Conservation (phyloP, 345 rosid species). For the Citrus glauca region DNA sequence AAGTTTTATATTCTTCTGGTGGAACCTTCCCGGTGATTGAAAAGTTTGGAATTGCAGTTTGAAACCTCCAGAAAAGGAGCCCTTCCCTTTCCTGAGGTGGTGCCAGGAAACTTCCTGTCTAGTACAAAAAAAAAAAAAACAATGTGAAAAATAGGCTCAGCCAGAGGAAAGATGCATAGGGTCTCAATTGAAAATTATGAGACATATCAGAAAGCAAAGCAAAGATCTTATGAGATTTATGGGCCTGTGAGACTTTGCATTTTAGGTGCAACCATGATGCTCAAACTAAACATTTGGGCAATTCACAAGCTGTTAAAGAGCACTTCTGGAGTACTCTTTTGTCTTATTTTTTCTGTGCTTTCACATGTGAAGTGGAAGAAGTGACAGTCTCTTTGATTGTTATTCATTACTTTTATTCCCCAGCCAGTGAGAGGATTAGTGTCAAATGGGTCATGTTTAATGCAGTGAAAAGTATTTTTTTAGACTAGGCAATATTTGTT, state of each 20-base stretch:
- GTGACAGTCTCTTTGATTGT: background rate
- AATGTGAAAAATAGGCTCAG: background rate
- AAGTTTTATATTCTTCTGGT: background rate
- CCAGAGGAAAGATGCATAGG: background rate
- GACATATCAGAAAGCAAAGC: background rate
- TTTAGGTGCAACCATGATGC: background rate
- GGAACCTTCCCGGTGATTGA: slow-evolving; percentile 10
- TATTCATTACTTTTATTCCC: background rate
- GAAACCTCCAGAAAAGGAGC: background rate
- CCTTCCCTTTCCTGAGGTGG: background rate
- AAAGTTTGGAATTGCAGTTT: background rate
- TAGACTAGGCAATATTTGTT: background rate
- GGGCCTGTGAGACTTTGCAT: background rate
- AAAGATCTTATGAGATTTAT: background rate
- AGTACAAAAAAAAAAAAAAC: background rate
- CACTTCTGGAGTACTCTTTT: background rate
- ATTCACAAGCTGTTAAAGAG: background rate
- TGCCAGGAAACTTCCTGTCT: slow-evolving; percentile 18
- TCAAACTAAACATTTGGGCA: background rate
- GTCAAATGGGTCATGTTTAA: background rate
- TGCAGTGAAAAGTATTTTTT: background rate
- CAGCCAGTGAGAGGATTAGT: background rate
- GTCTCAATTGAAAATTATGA: background rate
- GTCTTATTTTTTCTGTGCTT: too few relatives aligned
- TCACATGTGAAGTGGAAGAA: background rate